Evolutionary conservation across 768 basidiomycete species (phyloP), one percentile per base, ranked within the genome.

Genomic region (Leccinum truebloodii): DNA sequence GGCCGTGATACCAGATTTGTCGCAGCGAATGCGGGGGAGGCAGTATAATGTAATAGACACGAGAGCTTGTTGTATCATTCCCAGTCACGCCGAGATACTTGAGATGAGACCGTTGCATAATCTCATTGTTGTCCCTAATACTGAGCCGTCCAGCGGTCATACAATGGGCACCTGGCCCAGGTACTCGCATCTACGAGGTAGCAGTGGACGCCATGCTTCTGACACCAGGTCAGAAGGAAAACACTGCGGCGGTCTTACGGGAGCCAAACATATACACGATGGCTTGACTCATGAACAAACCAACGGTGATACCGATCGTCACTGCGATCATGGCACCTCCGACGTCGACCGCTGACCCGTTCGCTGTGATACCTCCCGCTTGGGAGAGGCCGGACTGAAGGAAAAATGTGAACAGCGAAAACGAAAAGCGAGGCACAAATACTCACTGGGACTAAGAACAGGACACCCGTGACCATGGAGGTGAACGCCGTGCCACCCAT

Each of bases 271-370:
- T 89, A 69, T 94, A 95, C 16, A 95, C 90, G 48, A 95, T 73
- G 12, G 91, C 87, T 69, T 92, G 90, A 65, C 90, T 92, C 82
- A 90, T 91, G 77, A 94, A 94, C 49, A 95, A 73, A 18, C 93
- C 92, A 54, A 94, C 91, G 1, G 92, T 94, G 66, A 95, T 94
- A 30, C 93, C 93, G 59, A 94, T 92, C 1, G 91, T 89, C 52
- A 94, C 92, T n/a, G 88, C 84, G 61, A 92, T 90, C 89, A 93
- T 93, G 8, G 92, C 88, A 35, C 87, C 86, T 62, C 92, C 89
- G 56, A 94, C 90, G 64, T 92, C 91, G 63, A 94, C 91, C 24
- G 87, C 88, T 68, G 84, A 86, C 20, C 90, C 91, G 63, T 88
- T 87, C 3, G 89, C 89, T 5, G 89, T 86, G 64, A 94, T 87